These are phyloP conservation scores for Flueggea neowawraea DNA, from an alignment of 441 rosid genomes.

Conservation along the genomic window DNA sequence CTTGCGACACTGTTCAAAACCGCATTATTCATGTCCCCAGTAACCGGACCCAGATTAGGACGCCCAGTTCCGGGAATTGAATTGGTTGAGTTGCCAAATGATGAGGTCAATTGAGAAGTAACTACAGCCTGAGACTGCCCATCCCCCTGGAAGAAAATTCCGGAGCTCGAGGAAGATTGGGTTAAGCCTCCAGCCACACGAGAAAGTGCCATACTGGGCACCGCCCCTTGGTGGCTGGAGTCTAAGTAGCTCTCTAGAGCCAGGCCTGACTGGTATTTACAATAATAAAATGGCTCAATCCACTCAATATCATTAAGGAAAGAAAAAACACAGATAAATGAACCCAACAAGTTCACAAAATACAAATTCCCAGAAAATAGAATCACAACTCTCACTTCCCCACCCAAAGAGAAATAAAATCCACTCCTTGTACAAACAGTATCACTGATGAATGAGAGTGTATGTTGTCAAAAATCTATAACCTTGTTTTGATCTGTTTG, in stretches of 20 bases:
- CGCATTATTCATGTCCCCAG: constrained; percentile 83
- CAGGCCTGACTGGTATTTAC: constrained; percentile 44
- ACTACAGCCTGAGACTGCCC: constrained; percentile 85
- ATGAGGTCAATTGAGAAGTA: constrained; percentile 83
- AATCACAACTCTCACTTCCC: constrained; percentile 24
- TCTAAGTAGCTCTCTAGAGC: constrained; percentile 76
- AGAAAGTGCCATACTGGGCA: constrained; percentile 74
- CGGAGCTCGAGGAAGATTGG: constrained; percentile 94
- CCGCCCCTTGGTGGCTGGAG: constrained; percentile 54
- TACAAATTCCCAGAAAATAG: constrained; percentile 11
- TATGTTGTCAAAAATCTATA: constrained; percentile 15
- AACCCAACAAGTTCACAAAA: constrained; percentile 5
- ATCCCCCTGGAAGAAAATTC: constrained; percentile 96
- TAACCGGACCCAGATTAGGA: constrained; percentile 63
- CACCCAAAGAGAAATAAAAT: constrained; percentile 22
- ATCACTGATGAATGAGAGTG: constrained; percentile 20
- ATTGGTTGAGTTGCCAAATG: constrained; percentile 78
- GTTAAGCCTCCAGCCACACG: constrained; percentile 80
- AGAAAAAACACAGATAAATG: constrained; percentile 13
- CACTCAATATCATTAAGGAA: constrained; percentile 17
- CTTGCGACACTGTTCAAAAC: constrained; percentile 81
- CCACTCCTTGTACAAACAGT: constrained; percentile 20
- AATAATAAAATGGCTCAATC: constrained; percentile 23
- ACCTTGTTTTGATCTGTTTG: constrained; percentile 28
- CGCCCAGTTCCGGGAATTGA: constrained; percentile 71